A percentile compares a stretch with the other conserved stretches of the same genome.
Evolutionary conservation across 2,329 filamentous ascomycete species (phyloP).

Genomic region (Aspergillus sp.): DNA sequence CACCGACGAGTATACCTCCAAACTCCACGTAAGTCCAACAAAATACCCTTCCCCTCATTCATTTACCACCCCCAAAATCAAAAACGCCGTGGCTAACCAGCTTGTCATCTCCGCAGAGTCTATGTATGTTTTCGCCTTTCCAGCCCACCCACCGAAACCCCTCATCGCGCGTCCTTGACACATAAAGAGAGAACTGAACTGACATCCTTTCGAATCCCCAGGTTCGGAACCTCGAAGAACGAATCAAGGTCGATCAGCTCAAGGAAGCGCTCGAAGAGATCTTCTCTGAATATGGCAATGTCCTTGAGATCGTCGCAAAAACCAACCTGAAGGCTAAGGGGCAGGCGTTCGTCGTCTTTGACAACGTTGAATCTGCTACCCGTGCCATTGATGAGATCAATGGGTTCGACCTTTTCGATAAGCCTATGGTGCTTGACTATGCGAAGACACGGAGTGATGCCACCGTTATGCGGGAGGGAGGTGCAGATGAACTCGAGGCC

Average conservation of each 20-base stretch:
- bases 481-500: slow-evolving; percentile 73
- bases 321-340: slow-evolving; percentile 88
- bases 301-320: slow-evolving; percentile 83
- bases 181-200: too few species aligned
- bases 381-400: slow-evolving; percentile 84
- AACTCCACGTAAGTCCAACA: slow-evolving; percentile 35
- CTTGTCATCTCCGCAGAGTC: slow-evolving; percentile 26
- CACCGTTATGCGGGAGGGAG: slow-evolving; percentile 70
- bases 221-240: slow-evolving; percentile 84
- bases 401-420: slow-evolving; percentile 88
- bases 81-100: slow-evolving; percentile 6
- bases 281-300: slow-evolving; percentile 82
- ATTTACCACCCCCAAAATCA: not conserved
- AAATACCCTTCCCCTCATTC: not conserved
- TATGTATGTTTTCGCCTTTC: slow-evolving; percentile 28
- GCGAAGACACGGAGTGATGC: slow-evolving; percentile 84
- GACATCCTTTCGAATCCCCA: slow-evolving; percentile 15
- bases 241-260: slow-evolving; percentile 74
- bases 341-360: slow-evolving; percentile 92
- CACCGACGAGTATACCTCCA: slow-evolving; percentile 25
- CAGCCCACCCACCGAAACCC: slow-evolving; percentile 6
- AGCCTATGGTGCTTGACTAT: slow-evolving; percentile 79
- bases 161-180: not conserved
- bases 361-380: slow-evolving; percentile 69
- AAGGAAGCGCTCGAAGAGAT: slow-evolving; percentile 69